phyloP scores from a whole-genome alignment of 257 asterid genomes.

The Ajuga chamaepitys region DNA sequence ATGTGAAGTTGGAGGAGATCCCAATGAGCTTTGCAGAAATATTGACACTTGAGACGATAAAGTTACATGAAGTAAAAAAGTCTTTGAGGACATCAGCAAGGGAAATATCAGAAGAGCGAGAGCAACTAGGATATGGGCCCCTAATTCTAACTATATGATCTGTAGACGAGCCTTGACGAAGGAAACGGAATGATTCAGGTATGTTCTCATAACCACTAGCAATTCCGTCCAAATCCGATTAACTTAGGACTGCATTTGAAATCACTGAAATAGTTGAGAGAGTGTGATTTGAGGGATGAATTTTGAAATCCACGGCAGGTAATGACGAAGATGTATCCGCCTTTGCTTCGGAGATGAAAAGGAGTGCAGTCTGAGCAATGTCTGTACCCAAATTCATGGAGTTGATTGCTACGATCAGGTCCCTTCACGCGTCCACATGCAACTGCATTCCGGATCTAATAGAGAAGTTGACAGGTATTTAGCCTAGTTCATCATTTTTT shows the following conservation, averaged over 20 bases:
- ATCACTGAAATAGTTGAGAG: no score
- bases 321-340: slow-evolving; percentile 2
- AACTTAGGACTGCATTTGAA: no score
- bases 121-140: slow-evolving; percentile 13
- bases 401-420: slow-evolving; percentile 55
- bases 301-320: no score
- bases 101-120: slow-evolving; percentile 6
- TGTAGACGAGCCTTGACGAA: no score
- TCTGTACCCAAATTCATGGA: slow-evolving; percentile 29
- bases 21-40: slow-evolving; percentile 14
- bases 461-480: slow-evolving; percentile 67
- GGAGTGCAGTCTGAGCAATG: slow-evolving; percentile 54
- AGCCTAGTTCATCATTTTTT: background rate
- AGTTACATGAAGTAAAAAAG: background rate
- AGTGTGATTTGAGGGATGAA: no score
- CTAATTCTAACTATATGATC: no score
- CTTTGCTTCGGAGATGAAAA: slow-evolving; percentile 69
- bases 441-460: slow-evolving; percentile 43
- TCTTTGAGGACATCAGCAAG: background rate
- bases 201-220: no score
- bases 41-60: background rate
- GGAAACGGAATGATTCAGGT: no score
- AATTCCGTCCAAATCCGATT: background rate
- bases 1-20: background rate
- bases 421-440: slow-evolving; percentile 59